A percentile compares a stretch with the other conserved stretches of the same genome.
Evolutionary conservation across 805 yeast species (phyloP).

Genomic region (Ogataea populi-albae): DNA sequence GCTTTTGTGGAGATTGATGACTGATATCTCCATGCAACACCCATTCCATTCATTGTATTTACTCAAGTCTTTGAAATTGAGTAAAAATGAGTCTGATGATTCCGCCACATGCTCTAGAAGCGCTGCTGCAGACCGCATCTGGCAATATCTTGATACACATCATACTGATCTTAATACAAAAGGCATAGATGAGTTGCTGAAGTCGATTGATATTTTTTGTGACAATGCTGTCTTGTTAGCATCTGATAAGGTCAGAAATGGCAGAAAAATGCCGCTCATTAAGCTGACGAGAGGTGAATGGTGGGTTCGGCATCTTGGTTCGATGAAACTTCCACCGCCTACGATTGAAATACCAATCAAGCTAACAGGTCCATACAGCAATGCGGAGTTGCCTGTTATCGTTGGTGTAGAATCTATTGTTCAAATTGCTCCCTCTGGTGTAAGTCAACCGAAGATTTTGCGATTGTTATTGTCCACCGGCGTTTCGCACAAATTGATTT

Average conservation of each 20-base stretch:
- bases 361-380: slow-evolving; percentile 40
- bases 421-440: slow-evolving; percentile 72
- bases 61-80: slow-evolving; percentile 51
- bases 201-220: slow-evolving; percentile 50
- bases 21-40: slow-evolving; percentile 46
- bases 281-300: slow-evolving; percentile 46
- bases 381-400: slow-evolving; percentile 33
- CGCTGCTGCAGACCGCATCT: slow-evolving; percentile 49
- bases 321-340: slow-evolving; percentile 61
- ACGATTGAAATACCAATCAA: slow-evolving; percentile 48
- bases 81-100: slow-evolving; percentile 35
- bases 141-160: slow-evolving; percentile 35
- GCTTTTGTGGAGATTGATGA: slow-evolving; percentile 37
- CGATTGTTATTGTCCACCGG: slow-evolving; percentile 60
- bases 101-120: slow-evolving; percentile 42
- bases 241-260: slow-evolving; percentile 39
- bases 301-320: slow-evolving; percentile 55
- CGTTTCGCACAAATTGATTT: slow-evolving; percentile 48
- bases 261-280: slow-evolving; percentile 28
- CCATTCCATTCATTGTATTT: slow-evolving; percentile 74
- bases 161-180: slow-evolving; percentile 7
- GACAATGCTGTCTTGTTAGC: slow-evolving; percentile 52
- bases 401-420: slow-evolving; percentile 43
- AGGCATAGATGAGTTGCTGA: slow-evolving; percentile 28
- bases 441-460: slow-evolving; percentile 83